phyloP scores from a whole-genome alignment of 768 basidiomycete species.

The Boletus sp. region DNA sequence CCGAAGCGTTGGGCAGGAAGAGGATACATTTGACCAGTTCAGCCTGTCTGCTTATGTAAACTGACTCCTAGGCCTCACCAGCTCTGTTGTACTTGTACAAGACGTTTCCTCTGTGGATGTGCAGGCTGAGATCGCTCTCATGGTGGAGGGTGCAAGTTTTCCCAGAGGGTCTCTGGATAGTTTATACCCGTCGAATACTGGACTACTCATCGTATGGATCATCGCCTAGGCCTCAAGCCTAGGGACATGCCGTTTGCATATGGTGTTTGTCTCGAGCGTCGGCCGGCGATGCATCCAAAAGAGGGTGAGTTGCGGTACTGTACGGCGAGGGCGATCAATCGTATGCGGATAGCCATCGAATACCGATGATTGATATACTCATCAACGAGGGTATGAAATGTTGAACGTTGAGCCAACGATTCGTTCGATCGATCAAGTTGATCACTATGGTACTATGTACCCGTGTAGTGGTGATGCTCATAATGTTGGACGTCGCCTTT shows the following conservation, averaged over 20 bases:
- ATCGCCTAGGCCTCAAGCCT: background rate
- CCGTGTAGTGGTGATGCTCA: background rate
- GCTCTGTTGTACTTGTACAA: background rate
- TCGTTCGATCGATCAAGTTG: conserved; percentile 3
- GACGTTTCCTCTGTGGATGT: background rate
- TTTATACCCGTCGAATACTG: background rate
- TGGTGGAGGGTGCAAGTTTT: background rate
- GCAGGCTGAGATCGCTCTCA: background rate
- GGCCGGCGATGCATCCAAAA: background rate
- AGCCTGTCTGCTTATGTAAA: background rate
- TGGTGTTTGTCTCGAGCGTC: background rate
- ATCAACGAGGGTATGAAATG: background rate
- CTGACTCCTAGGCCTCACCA: no score
- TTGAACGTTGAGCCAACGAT: background rate
- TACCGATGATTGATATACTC: background rate
- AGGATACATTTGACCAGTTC: no score
- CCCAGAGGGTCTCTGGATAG: background rate
- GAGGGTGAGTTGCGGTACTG: background rate
- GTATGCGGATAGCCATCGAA: background rate
- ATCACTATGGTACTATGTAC: background rate
- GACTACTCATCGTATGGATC: background rate
- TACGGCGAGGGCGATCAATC: background rate
- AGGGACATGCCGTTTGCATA: background rate
- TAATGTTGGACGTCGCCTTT: background rate
- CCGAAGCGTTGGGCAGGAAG: no score